phyloP scores from a whole-genome alignment of 805 yeast genomes.

The Ogataea saltuana region DNA sequence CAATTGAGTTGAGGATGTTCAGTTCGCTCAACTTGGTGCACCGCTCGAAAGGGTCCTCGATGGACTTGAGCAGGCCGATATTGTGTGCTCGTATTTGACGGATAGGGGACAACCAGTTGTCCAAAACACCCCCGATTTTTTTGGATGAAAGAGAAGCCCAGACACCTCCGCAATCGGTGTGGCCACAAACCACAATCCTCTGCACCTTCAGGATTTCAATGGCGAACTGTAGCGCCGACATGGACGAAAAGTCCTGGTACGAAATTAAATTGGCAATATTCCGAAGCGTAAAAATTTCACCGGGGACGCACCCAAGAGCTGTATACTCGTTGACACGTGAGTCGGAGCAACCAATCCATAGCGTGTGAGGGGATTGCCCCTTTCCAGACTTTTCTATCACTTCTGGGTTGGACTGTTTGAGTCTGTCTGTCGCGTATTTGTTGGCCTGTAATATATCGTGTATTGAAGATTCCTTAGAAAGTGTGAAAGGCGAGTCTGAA shows the following conservation, averaged over 20 bases:
- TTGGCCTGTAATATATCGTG: constrained; percentile 52
- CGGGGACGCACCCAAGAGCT: constrained; percentile 75
- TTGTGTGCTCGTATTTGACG: constrained; percentile 69
- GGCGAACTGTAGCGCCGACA: constrained; percentile 84
- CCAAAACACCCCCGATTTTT: constrained; percentile 66
- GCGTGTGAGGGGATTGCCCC: constrained; percentile 90
- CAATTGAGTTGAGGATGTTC: constrained; percentile 72
- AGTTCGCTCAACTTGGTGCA: constrained; percentile 70
- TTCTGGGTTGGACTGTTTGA: constrained; percentile 53
- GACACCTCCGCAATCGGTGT: constrained; percentile 93
- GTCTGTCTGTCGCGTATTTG: constrained; percentile 45
- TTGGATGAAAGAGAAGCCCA: constrained; percentile 72
- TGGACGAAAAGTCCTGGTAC: constrained; percentile 68
- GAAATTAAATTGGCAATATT: constrained; percentile 82
- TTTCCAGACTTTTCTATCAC: constrained; percentile 64
- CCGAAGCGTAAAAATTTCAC: constrained; percentile 86
- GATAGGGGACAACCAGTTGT: constrained; percentile 69
- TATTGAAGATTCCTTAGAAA: constrained; percentile 48
- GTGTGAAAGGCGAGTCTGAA: constrained; percentile 39
- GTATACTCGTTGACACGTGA: constrained; percentile 84
- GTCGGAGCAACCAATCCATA: constrained; percentile 95
- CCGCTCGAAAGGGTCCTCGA: constrained; percentile 51
- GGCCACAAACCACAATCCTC: constrained; percentile 87
- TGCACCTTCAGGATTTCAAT: constrained; percentile 79
- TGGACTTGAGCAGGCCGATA: constrained; percentile 47